phyloP scores from a whole-genome alignment of 106 monocot species.

The Apostasia ramifera region DNA sequence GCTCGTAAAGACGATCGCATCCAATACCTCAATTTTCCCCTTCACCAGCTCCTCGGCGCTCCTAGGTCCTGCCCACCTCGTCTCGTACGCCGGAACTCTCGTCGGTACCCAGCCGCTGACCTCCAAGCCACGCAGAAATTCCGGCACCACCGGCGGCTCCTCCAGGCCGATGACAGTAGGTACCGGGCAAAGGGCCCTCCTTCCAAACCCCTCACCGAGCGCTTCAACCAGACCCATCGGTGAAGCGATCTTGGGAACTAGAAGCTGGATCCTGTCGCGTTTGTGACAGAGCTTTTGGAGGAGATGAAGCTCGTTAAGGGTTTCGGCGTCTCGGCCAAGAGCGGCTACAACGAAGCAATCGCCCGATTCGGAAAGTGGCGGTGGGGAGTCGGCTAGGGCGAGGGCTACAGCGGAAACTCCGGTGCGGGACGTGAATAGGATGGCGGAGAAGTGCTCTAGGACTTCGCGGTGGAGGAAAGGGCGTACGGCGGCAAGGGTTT shows the following conservation, averaged over 20 bases:
- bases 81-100: slow-evolving; percentile 43
- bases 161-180: slow-evolving; percentile 32
- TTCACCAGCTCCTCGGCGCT: slow-evolving; percentile 30
- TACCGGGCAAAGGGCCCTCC: slow-evolving; percentile 38
- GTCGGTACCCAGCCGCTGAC: slow-evolving; percentile 22
- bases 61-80: slow-evolving; percentile 36
- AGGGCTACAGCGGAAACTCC: slow-evolving; percentile 29
- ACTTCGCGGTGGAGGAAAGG: background rate
- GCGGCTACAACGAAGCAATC: slow-evolving; percentile 31
- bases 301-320: slow-evolving; percentile 19
- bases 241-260: slow-evolving; percentile 34
- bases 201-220: slow-evolving; percentile 33
- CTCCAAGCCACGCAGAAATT: slow-evolving; percentile 29
- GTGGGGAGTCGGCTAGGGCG: slow-evolving; percentile 3
- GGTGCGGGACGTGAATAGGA: slow-evolving; percentile 37
- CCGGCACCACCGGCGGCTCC: slow-evolving; percentile 53
- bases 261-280: slow-evolving; percentile 11
- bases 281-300: slow-evolving; percentile 8
- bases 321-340: slow-evolving; percentile 46
- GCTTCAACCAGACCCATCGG: slow-evolving; percentile 35
- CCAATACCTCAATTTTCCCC: slow-evolving; percentile 8
- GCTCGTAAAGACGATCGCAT: slow-evolving; percentile 57
- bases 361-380: slow-evolving; percentile 10
- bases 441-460: slow-evolving; percentile 22
- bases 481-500: slow-evolving; percentile 18